A percentile compares a stretch with the other conserved stretches of the same genome.
Conservation (phyloP, 192 early-diverging fungal species). For the Kappamyces sp. region DNA sequence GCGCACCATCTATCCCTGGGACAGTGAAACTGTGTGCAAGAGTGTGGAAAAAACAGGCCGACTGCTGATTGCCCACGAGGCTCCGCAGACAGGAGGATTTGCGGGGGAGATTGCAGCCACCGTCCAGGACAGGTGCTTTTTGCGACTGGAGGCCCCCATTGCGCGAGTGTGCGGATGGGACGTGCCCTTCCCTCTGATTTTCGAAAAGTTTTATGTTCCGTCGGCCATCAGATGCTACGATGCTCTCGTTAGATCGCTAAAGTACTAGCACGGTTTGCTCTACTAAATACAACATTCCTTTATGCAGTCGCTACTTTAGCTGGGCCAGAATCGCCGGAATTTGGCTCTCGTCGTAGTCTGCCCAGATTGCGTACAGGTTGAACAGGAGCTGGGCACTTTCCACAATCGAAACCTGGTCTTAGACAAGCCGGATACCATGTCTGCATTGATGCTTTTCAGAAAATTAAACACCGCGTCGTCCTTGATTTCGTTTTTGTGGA, state of each 20-base stretch:
- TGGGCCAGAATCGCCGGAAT: neutral
- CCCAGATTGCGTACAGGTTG: slow-evolving; percentile 7
- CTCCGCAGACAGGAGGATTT: slow-evolving; percentile 83
- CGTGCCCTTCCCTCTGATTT: slow-evolving; percentile 87
- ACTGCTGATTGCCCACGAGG: slow-evolving; percentile 88
- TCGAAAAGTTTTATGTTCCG: slow-evolving; percentile 92
- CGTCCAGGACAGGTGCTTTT: slow-evolving; percentile 89
- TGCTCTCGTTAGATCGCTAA: slow-evolving; percentile 75
- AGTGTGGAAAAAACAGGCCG: slow-evolving; percentile 91
- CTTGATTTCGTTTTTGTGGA: slow-evolving; percentile 8
- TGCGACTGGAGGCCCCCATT: slow-evolving; percentile 85
- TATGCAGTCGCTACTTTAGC: neutral
- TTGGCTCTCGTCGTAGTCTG: neutral
- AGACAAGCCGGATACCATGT: neutral
- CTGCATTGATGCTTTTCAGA: neutral
- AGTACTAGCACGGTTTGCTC: slow-evolving; percentile 38
- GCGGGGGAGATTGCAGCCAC: slow-evolving; percentile 83
- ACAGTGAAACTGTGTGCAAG: slow-evolving; percentile 79
- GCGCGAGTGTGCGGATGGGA: slow-evolving; percentile 83
- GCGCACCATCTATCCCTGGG: slow-evolving; percentile 85
- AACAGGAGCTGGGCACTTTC: slow-evolving; percentile 1
- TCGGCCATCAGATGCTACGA: slow-evolving; percentile 76
- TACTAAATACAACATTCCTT: neutral
- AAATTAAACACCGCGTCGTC: neutral
- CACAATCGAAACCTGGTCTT: neutral